Evolutionary conservation across 345 rosid genomes (phyloP).

Genomic region (Reutealis trisperma): DNA sequence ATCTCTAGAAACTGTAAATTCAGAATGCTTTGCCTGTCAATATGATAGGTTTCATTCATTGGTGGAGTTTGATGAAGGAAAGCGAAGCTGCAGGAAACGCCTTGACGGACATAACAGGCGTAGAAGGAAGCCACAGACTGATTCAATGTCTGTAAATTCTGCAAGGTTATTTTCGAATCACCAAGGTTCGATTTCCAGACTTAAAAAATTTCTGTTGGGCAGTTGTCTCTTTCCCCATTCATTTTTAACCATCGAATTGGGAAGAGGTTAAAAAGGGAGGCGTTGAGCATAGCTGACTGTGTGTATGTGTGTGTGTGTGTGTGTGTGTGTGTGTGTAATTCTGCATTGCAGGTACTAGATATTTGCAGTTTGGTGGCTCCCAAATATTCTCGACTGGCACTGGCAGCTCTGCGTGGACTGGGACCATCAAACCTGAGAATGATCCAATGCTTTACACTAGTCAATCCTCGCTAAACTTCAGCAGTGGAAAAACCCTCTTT

Average conservation of each 20-base stretch:
- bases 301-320: too few species aligned
- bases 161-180: slow-evolving; percentile 43
- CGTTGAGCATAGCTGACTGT: background rate
- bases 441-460: slow-evolving; percentile 27
- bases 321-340: background rate
- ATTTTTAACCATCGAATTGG: background rate
- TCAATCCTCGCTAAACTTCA: slow-evolving; percentile 40
- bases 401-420: slow-evolving; percentile 46
- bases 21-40: background rate
- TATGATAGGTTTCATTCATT: slow-evolving; percentile 65
- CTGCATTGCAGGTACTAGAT: slow-evolving; percentile 44
- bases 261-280: background rate
- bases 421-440: slow-evolving; percentile 36
- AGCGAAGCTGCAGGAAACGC: slow-evolving; percentile 79
- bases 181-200: slow-evolving; percentile 44
- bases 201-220: background rate
- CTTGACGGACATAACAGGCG: slow-evolving; percentile 82
- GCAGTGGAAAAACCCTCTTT: slow-evolving; percentile 30
- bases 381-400: slow-evolving; percentile 38
- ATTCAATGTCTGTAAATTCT: slow-evolving; percentile 41
- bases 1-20: background rate
- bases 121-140: slow-evolving; percentile 68
- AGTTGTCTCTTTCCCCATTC: background rate
- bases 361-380: slow-evolving; percentile 44
- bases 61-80: slow-evolving; percentile 73